phyloP scores from a whole-genome alignment of 768 basidiomycete genomes.

The Rhizopogon rudus region DNA sequence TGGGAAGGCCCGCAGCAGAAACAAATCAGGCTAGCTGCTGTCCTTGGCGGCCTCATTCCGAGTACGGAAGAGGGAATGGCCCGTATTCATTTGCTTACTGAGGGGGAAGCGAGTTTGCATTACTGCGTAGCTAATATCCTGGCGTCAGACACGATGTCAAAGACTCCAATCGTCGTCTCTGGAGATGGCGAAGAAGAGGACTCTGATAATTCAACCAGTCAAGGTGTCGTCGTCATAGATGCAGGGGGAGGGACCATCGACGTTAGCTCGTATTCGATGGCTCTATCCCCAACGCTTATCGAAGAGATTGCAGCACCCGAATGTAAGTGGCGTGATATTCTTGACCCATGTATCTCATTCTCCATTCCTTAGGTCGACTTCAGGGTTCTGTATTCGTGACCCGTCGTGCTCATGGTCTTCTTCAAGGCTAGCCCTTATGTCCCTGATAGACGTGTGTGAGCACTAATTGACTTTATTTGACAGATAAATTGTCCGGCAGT shows the following conservation, averaged over 20 bases:
- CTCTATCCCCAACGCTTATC: conserved; percentile 31
- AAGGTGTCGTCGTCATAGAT: conserved; percentile 43
- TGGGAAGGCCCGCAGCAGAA: conserved; percentile 61
- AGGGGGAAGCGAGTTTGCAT: conserved; percentile 60
- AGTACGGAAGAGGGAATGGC: conserved; percentile 32
- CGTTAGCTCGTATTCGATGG: conserved; percentile 38
- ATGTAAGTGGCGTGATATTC: conserved; percentile 18
- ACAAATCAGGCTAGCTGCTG: conserved; percentile 50
- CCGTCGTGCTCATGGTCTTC: conserved; percentile 25
- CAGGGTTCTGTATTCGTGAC: conserved; percentile 38
- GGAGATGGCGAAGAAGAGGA: conserved; percentile 15
- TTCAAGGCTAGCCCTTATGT: conserved; percentile 23
- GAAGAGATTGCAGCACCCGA: conserved; percentile 33
- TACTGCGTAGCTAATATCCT: conserved; percentile 48
- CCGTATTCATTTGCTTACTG: conserved; percentile 53
- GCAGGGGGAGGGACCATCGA: conserved; percentile 44
- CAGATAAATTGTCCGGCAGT: conserved; percentile 28
- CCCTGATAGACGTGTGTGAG: not conserved
- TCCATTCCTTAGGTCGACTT: conserved; percentile 27
- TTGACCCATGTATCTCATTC: not conserved
- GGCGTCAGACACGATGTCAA: conserved; percentile 26
- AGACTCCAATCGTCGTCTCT: conserved; percentile 9
- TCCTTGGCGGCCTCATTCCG: conserved; percentile 45
- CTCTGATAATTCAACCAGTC: conserved; percentile 18
- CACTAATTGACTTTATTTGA: not conserved